Base-by-base conservation (phyloP, 2,329 filamentous ascomycete genomes). In the Phyllosticta citribraziliensis region DNA sequence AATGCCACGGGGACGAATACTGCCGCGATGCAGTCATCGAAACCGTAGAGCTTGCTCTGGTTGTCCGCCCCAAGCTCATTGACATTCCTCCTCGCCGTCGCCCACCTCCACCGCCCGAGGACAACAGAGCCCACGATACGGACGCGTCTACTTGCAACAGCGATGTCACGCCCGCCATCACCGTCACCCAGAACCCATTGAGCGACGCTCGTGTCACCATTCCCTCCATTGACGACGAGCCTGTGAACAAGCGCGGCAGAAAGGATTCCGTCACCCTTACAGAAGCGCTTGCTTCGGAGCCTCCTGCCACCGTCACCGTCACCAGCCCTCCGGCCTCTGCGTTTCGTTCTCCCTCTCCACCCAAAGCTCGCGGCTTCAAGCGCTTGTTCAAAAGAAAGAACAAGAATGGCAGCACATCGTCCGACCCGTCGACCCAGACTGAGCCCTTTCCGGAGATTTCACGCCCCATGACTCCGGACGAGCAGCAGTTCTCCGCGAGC, bases 1-100 rank as follows among this genome's bases (percentile, higher is more conserved):
- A 56, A 10, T 54, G 55, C 27, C 55, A 54, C 19, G 52, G 52
- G 5, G 58, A 60, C 22, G 53, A 60, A 9, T 60, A 56, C 25
- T 60, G 58, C 47, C 9, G 52, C 8, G 53, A 60, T 20, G 35
- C 24, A 9, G 24, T 50, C 3, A 12, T 60, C 14, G 58, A 24
- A 17, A 52, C n/a, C n/a, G 40, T 47, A 3, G 40, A 47, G 40
- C 40, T 47, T 8, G 58, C 58, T 19, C 40, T 33, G 25, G 19
- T 35, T 2, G 58, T 24, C 51, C 40, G 40, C 9, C 53, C 10
- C 8, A 60, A 52, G 8, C 25, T n/a, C 35, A 8, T 52, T 40
- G 10, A 5, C 20, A 11, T n/a, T 3, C 14, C 12, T 55, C 51
- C n/a, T 35, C 35, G 22, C 5, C 40, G n/a, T 52, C 53, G 50